phyloP scores from a whole-genome alignment of 1,284 basidiomycete species.

The Ceratobasidium papillatum region DNA sequence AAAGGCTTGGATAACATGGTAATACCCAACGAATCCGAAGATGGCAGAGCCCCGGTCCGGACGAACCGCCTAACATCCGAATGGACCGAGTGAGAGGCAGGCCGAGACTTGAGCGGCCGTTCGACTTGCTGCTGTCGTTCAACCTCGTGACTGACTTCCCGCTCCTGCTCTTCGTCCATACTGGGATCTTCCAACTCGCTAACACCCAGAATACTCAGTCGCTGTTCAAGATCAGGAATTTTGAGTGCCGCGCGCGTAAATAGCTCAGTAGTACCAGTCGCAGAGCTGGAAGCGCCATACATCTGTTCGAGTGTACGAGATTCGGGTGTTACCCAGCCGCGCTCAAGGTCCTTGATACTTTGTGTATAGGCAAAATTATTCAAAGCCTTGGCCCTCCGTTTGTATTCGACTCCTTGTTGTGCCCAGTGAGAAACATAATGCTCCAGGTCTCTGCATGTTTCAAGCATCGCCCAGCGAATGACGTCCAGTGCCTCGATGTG shows the following conservation, averaged over 20 bases:
- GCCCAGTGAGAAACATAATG: conserved; percentile 40
- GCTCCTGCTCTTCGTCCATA: conserved; percentile 61
- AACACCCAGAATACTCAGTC: conserved; percentile 51
- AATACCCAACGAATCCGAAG: neutral
- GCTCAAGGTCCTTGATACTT: conserved; percentile 44
- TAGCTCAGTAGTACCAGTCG: neutral
- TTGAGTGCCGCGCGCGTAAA: neutral
- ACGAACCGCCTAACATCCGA: conserved; percentile 9
- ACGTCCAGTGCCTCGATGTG: conserved; percentile 21
- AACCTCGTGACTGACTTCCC: conserved; percentile 53
- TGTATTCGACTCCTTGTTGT: conserved; percentile 59
- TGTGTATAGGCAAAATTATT: conserved; percentile 1
- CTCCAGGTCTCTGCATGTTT: conserved; percentile 36
- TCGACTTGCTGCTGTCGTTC: conserved; percentile 35
- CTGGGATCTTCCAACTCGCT: conserved; percentile 42
- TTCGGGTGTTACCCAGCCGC: conserved; percentile 56
- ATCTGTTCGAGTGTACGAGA: conserved; percentile 54
- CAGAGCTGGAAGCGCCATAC: conserved; percentile 48
- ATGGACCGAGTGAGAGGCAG: conserved; percentile 11
- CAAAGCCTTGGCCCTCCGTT: conserved; percentile 50
- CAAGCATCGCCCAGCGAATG: conserved; percentile 34
- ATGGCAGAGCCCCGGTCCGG: neutral
- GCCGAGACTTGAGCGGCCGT: neutral
- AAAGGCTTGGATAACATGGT: neutral
- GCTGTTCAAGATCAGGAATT: conserved; percentile 49